A percentile compares a stretch with the other conserved stretches of the same genome.
Conservation (phyloP, 108 stramenopile species). For the Fistulifera pelliculosa region DNA sequence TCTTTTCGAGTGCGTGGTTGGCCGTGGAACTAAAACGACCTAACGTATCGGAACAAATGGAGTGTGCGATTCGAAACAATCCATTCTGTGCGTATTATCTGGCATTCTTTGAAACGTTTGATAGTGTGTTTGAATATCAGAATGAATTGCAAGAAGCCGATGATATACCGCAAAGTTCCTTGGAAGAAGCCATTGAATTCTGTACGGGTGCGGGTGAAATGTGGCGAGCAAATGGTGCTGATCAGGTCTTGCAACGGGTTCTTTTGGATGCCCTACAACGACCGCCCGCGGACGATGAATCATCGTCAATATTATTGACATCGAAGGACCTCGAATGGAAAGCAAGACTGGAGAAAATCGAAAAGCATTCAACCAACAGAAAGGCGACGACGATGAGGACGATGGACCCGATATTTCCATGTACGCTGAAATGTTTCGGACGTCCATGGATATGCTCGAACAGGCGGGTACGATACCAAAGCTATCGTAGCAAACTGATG, state of each 20-base stretch:
- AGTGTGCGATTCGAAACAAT: slow-evolving; percentile 57
- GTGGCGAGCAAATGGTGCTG: slow-evolving; percentile 67
- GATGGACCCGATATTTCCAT: slow-evolving; percentile 64
- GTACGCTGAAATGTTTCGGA: slow-evolving; percentile 86
- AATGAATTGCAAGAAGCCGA: slow-evolving; percentile 72
- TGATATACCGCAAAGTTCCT: slow-evolving; percentile 31
- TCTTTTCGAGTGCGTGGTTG: too few relatives aligned
- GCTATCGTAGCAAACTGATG: neutral
- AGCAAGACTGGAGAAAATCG: slow-evolving; percentile 21
- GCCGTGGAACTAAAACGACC: neutral
- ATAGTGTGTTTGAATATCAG: slow-evolving; percentile 64
- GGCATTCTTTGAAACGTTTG: slow-evolving; percentile 62
- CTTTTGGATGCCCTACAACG: slow-evolving; percentile 21
- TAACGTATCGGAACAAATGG: slow-evolving; percentile 14
- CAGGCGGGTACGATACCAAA: slow-evolving; percentile 7
- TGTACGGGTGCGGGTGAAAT: slow-evolving; percentile 47
- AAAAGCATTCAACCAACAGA: slow-evolving; percentile 19
- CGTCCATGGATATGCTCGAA: slow-evolving; percentile 84
- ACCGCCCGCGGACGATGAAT: slow-evolving; percentile 16
- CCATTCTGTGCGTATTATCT: slow-evolving; percentile 63
- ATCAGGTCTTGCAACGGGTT: slow-evolving; percentile 15
- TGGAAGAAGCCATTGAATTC: slow-evolving; percentile 85
- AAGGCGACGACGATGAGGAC: slow-evolving; percentile 17
- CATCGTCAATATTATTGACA: slow-evolving; percentile 6
- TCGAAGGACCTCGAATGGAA: slow-evolving; percentile 54